Evolutionary conservation across 73 alveolate genomes (phyloP).

Genomic region (Urostyla sp.): DNA sequence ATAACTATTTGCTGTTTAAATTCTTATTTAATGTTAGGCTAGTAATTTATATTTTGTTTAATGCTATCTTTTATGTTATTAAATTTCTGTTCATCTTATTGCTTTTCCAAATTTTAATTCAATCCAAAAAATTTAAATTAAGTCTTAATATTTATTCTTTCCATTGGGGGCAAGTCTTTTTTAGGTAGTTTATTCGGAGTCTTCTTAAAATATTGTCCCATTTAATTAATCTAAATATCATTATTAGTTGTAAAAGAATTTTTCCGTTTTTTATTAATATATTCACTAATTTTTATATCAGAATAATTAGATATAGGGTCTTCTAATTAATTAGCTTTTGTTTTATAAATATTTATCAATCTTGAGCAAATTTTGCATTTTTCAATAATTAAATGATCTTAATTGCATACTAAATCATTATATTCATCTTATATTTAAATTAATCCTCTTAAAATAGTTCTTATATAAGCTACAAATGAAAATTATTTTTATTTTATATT

Average conservation of each 20-base stretch:
- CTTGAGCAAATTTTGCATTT: slow-evolving; percentile 26
- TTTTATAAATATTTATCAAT: slow-evolving; percentile 16
- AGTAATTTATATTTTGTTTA: too few relatives aligned
- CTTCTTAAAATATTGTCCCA: background rate
- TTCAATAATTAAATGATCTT: background rate
- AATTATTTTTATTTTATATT: background rate
- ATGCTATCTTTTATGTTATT: too few relatives aligned
- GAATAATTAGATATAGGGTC: background rate
- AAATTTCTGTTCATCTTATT: too few relatives aligned
- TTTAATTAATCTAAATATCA: background rate
- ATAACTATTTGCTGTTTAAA: background rate
- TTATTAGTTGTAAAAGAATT: background rate
- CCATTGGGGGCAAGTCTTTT: background rate
- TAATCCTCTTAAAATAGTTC: background rate
- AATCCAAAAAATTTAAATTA: too few relatives aligned
- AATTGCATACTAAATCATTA: background rate
- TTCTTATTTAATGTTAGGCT: background rate
- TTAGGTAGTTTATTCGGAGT: slow-evolving; percentile 46
- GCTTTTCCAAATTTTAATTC: too few relatives aligned
- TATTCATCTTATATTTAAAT: background rate
- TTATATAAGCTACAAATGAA: background rate
- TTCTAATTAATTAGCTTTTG: background rate
- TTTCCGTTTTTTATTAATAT: background rate
- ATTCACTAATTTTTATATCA: background rate
- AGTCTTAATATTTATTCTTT: too few relatives aligned